phyloP scores from a whole-genome alignment of 31 red algal species.

The Bonnemaisonia californica region DNA sequence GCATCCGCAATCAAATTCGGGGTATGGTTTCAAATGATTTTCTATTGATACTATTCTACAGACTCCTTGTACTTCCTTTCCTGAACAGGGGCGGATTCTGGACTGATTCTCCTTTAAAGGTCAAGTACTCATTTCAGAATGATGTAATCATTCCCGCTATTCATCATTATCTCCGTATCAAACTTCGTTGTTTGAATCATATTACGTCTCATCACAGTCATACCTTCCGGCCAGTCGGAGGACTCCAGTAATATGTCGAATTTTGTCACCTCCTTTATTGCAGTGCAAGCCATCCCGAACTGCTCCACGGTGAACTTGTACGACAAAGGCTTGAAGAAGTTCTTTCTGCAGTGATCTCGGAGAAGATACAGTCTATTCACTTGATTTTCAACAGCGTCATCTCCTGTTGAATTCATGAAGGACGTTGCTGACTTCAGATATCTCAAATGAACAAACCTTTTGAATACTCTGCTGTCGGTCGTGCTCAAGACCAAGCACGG shows the following conservation, averaged over 20 bases:
- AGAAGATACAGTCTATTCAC: neutral
- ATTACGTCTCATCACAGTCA: neutral
- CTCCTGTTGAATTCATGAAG: neutral
- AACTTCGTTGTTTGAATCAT: neutral
- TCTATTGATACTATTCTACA: no score
- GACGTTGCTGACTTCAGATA: neutral
- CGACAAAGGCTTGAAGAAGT: neutral
- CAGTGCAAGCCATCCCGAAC: neutral
- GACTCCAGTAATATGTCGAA: neutral
- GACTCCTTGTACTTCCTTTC: no score
- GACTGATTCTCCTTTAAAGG: no score
- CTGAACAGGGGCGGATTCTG: no score
- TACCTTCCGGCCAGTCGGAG: neutral
- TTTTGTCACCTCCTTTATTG: constrained; percentile 1
- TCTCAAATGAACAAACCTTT: neutral
- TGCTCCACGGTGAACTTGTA: neutral
- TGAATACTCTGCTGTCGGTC: neutral
- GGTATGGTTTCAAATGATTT: no score
- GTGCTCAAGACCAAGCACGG: neutral
- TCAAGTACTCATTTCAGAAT: no score
- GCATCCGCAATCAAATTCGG: no score
- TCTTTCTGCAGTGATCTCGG: neutral
- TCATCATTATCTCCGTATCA: neutral
- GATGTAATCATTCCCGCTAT: neutral
- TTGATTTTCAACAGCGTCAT: neutral